phyloP scores from a whole-genome alignment of 345 rosid species.

The Citrus reticulata region DNA sequence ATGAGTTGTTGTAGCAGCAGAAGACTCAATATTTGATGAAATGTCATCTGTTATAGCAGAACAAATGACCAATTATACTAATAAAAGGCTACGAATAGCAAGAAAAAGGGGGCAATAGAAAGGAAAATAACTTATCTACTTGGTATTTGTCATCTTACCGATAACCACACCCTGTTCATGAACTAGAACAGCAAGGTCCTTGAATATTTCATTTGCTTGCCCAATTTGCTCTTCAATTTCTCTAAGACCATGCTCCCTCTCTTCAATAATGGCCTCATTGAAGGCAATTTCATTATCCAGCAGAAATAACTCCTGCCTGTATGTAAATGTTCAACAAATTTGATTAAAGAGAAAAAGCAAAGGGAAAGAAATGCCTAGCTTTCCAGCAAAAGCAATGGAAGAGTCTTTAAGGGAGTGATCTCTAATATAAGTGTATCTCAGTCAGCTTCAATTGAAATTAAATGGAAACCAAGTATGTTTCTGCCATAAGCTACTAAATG shows the following conservation, averaged over 20 bases:
- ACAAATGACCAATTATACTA: not conserved
- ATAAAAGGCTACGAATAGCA: constrained; percentile 1
- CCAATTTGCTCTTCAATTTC: constrained; percentile 63
- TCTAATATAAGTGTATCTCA: not conserved
- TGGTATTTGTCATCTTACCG: constrained; percentile 35
- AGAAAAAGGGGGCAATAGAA: constrained; percentile 3
- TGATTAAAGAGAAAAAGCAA: not conserved
- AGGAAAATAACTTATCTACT: not conserved
- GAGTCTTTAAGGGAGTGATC: not conserved
- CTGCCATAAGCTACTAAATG: not conserved
- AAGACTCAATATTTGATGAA: constrained; percentile 50
- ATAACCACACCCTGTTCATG: constrained; percentile 65
- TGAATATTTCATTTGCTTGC: constrained; percentile 61
- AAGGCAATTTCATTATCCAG: constrained; percentile 63
- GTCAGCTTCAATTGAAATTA: not conserved
- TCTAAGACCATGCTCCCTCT: constrained; percentile 62
- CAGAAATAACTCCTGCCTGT: constrained; percentile 52
- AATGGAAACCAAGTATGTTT: not conserved
- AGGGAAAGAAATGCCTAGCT: not conserved
- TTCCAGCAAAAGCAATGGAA: constrained; percentile 6
- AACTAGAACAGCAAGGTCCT: constrained; percentile 69
- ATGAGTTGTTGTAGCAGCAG: constrained; percentile 45
- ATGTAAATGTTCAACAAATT: not conserved
- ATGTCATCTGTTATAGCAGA: constrained; percentile 46
- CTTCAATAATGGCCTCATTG: constrained; percentile 71